Evolutionary conservation across 768 basidiomycete genomes (phyloP), one percentile per base, ranked within the genome.

Genomic region (Hysterangium stoloniferum): DNA sequence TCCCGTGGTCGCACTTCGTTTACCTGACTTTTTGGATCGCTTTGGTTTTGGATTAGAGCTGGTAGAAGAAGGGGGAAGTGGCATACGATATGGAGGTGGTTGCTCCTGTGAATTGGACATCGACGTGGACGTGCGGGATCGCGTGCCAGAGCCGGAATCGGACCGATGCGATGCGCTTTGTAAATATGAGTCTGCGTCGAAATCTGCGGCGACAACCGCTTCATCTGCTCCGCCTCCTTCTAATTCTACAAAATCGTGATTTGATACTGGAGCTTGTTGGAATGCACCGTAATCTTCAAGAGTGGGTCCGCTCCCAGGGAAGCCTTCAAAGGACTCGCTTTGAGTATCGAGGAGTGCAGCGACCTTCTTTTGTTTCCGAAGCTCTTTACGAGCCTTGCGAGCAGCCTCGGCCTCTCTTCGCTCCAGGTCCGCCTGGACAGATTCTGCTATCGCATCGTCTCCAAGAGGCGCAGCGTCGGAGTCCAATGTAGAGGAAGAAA

Each of bases 391-490:
- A 15, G 51, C 68, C 45, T 67, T 68, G 17, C 74, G 64, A 50
- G 78, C 63, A 57, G 79, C 75, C 20, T 76, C 75, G 53, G 74
- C 77, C 55, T 61, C 63, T 7, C 44, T 54, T 13, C 58, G 59
- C 46, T 64, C 64, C 11, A 67, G 67, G 53, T 74, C 73, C 24
- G 67, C 69, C 48, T 67, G 72, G 28, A 79, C 73, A 32, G 81
- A 58, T 25, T 68, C 69, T 45, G 71, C 74, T 48, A 87, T 84
- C 15, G 72, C 67, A 8, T 75, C 70, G 6, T 76, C 63, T 45
- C 82, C 81, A 12, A 87, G 67, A 1, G 78, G 78, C 4, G 83
- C 76, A 3, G 85, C 84, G 54, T 86, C 85, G 0, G 80, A 79
- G 63, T 86, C 85, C 36, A 84, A 72, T 4, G 80, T 81, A 4